Evolutionary conservation across 2,329 filamentous ascomycete species (phyloP), one percentile per base, ranked within the genome.

Genomic region (Esteya vermicola): DNA sequence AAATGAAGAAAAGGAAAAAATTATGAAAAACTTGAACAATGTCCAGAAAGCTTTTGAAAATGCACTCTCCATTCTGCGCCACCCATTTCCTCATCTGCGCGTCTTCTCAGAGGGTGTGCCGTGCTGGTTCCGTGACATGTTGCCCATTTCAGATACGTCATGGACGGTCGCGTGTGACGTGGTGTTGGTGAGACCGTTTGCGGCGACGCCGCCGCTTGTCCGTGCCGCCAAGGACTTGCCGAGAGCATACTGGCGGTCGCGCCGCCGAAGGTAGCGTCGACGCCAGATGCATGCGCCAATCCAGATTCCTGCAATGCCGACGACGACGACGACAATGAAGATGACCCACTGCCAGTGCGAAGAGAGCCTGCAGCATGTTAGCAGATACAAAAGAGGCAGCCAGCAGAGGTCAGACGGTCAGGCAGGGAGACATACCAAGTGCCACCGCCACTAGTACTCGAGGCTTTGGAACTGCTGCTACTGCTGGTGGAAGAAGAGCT

Each of bases 301-400:
- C 67, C 79, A 81, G 51, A 85, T 71, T 42, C 66, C 65, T 13
- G 68, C 61, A 45, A 93, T 81, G 39, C 66, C 78, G 44, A 89
- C 63, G 33, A 79, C 68, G 22, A 93, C 67, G 45, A 89, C 63
- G 47, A 85, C 77, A 39, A 91, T 67, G 69, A 91, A 85, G 46
- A 89, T 68, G 34, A 93, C 73, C 84, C 84, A 93, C 62, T 77
- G 70, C 64, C 74, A 85, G 57, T 89, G 83, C 22, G 64, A 68
- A 8, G 70, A 67, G 37, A 83, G 60, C 81, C 81, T 85, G 16
- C 26, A 16, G 7, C n/a, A 13, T 21, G n/a, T 9, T 19, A 9
- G 7, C 21, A 19, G 5, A 8, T 13, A 20, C 19, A 20, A 25
- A 6, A 36, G 28, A 14, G n/a, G n/a, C n/a, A n/a, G n/a, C n/a